These are phyloP conservation scores for Arthrinium phaeospermum DNA, from an alignment of 2,329 filamentous ascomycete genomes.

Conservation along the genomic window DNA sequence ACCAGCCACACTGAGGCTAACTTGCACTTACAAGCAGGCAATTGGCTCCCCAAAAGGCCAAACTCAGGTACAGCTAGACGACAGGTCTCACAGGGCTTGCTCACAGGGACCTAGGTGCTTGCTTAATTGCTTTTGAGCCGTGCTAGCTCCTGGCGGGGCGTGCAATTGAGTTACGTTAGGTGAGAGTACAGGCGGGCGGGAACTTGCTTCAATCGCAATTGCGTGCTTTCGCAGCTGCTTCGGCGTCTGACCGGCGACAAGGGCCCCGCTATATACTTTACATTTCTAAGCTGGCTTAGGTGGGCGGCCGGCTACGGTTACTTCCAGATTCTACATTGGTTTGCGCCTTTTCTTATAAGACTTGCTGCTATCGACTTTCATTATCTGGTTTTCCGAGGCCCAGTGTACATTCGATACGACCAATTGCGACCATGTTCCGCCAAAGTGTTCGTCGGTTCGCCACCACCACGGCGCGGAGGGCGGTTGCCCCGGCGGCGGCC, in stretches of 20 bases:
- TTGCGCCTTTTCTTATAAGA: background rate
- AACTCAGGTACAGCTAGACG: background rate
- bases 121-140: background rate
- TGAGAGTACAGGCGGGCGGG: background rate
- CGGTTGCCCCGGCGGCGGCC: slow-evolving; percentile 44
- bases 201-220: slow-evolving; percentile 1
- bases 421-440: slow-evolving; percentile 65
- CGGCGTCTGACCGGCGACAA: slow-evolving; percentile 12
- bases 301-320: background rate
- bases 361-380: background rate
- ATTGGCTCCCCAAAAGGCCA: background rate
- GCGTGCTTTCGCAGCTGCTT: background rate
- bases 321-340: background rate
- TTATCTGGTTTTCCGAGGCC: background rate
- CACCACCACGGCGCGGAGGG: slow-evolving; percentile 62
- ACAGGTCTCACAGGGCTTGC: background rate
- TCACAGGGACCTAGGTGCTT: background rate
- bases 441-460: slow-evolving; percentile 71
- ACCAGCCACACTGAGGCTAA: slow-evolving; percentile 1
- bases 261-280: background rate
- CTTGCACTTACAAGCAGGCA: background rate
- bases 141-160: background rate
- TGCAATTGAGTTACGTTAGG: slow-evolving; percentile 6
- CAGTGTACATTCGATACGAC: background rate
- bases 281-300: background rate